Percentiles rank a stretch among this genome's conserved stretches.
Evolutionary conservation across 2,329 filamentous ascomycete species (phyloP).

Genomic region (Dactylellina cionopaga): DNA sequence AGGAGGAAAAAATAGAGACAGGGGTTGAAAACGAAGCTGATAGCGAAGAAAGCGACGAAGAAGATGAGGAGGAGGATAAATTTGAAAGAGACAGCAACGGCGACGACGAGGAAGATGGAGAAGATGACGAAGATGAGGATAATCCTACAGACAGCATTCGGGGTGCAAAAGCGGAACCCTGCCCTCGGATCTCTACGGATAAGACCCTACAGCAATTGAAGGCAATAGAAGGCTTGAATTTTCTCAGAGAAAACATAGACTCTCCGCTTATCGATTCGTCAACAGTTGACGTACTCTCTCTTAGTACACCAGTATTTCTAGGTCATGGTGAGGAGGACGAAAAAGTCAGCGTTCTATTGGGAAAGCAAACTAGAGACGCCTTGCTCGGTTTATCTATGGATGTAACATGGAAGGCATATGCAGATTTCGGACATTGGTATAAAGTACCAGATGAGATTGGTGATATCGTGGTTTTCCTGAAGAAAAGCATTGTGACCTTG

Average conservation of each 20-base stretch:
- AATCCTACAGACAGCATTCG: slow-evolving; percentile 57
- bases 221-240: slow-evolving; percentile 12
- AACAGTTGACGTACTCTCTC: neutral
- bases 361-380: slow-evolving; percentile 58
- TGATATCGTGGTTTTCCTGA: slow-evolving; percentile 59
- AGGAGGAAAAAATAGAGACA: neutral
- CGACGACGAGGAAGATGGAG: slow-evolving; percentile 54
- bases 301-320: slow-evolving; percentile 62
- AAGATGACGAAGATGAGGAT: slow-evolving; percentile 58
- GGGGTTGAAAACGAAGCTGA: slow-evolving; percentile 49
- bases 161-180: neutral
- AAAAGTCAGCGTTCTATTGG: slow-evolving; percentile 60
- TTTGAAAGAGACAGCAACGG: slow-evolving; percentile 42
- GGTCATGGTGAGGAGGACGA: slow-evolving; percentile 62
- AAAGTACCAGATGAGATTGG: slow-evolving; percentile 65
- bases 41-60: slow-evolving; percentile 19
- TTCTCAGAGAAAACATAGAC: slow-evolving; percentile 30
- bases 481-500: neutral
- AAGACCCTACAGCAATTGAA: neutral
- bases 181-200: neutral
- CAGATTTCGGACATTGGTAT: slow-evolving; percentile 64
- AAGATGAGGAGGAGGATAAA: slow-evolving; percentile 10
- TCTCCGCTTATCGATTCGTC: slow-evolving; percentile 20
- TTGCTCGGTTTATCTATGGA: slow-evolving; percentile 59
- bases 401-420: slow-evolving; percentile 62